Base-by-base conservation (phyloP, 179 eudicot genomes). In the Actinidia arguta region DNA sequence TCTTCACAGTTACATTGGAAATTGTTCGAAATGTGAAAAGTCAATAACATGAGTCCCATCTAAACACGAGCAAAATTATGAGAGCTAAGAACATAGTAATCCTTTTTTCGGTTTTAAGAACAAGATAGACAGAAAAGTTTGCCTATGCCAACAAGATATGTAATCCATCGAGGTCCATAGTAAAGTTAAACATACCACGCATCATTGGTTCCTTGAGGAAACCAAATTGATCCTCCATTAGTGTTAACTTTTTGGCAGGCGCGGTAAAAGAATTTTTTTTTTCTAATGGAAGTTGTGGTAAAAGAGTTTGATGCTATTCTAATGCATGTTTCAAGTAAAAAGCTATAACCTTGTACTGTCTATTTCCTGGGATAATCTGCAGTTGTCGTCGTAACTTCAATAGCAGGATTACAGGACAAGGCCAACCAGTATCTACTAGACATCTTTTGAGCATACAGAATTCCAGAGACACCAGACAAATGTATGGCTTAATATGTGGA, bases 111-210 rank as follows among this genome's bases (percentile, higher is more conserved):
- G 20, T 59, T 20, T 78, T 20, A 10, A 78, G 42, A 39, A 83
- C 7, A 39, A 27, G 55, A 22, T 24, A 47, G 61, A 52, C 11
- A 74, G 59, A 31, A 51, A 85, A 80, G 46, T 22, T 63, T 81
- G 93, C 99, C 93, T 86, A 88, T 78, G 79, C 93, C 94, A 61
- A 82, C 67, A 63, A 92, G 22, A 78, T 90, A 96, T 62, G 92
- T 87, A 68, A 90, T 47, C 96, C 96, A 90, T 66, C 92, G 88
- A 52, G 97, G 96, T 66, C 92, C 92, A 84, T 89, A 93, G 16
- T 97, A 92, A 68, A 95, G 68, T 82, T 91, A 85, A 73, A 96
- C 88, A 79, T 82, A 78, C 90, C 93, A 91, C 73, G 83, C 73
- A 79, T 83, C 81, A 61, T 39, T 51, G 73, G 87, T 36, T 47